These are phyloP conservation scores for Spergularia bocconei DNA, from an alignment of 148 eudicot species.

Conservation along the genomic window DNA sequence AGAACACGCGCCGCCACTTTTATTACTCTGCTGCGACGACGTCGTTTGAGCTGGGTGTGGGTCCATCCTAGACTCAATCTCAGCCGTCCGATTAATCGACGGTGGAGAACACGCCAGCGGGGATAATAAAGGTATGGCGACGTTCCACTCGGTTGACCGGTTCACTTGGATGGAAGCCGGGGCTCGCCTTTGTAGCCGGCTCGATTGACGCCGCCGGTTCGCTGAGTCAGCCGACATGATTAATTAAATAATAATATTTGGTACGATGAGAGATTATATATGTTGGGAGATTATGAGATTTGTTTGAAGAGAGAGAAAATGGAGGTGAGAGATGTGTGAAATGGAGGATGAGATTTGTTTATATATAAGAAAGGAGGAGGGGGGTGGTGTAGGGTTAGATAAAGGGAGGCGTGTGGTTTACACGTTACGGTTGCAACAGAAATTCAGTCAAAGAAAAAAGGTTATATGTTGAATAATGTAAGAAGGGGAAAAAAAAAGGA, in stretches of 20 bases:
- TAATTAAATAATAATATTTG: background rate
- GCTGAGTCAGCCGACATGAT: conserved; percentile 32
- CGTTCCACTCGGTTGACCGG: conserved; percentile 59
- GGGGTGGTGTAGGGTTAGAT: background rate
- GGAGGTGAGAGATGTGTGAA: background rate
- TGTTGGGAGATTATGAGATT: background rate
- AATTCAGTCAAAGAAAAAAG: conserved; percentile 6
- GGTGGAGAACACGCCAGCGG: conserved; percentile 56
- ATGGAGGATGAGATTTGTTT: background rate
- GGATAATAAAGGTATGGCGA: conserved; percentile 63
- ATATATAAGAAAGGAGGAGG: background rate
- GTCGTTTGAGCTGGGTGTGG: background rate
- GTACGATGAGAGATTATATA: background rate
- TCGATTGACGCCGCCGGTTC: conserved; percentile 35
- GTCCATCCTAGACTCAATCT: conserved; percentile 22
- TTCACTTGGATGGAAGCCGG: conserved; percentile 61
- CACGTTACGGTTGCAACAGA: conserved; percentile 10
- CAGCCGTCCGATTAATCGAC: conserved; percentile 27
- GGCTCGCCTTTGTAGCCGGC: conserved; percentile 54
- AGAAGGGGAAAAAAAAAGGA: background rate
- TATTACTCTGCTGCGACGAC: background rate
- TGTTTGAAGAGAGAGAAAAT: background rate
- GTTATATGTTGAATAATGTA: background rate
- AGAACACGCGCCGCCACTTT: conserved; percentile 13
- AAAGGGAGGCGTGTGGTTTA: conserved; percentile 19